phyloP scores from a whole-genome alignment of 805 yeast species.

The Debaryomyces maramus region DNA sequence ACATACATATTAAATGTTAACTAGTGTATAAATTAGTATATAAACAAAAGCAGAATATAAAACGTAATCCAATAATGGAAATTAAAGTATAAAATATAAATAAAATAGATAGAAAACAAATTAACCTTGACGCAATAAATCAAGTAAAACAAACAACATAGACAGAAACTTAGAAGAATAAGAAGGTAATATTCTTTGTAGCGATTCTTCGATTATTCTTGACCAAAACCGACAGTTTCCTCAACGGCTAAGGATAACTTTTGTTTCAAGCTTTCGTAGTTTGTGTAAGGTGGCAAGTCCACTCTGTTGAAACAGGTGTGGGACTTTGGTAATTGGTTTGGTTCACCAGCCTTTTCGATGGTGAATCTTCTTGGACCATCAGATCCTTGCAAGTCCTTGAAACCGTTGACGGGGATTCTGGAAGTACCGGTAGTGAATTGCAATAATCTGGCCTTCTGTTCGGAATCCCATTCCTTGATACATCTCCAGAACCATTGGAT shows the following conservation, averaged over 20 bases:
- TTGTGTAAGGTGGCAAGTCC: constrained; percentile 91
- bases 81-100: not conserved
- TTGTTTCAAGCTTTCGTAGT: constrained; percentile 80
- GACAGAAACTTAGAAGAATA: too few relatives aligned
- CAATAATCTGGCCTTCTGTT: constrained; percentile 90
- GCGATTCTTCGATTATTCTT: constrained; percentile 76
- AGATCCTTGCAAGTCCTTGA: constrained; percentile 96
- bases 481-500: constrained; percentile 99
- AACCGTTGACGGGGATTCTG: constrained; percentile 97
- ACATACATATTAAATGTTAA: too few relatives aligned
- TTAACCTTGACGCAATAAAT: not conserved
- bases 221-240: constrained; percentile 98
- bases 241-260: constrained; percentile 95
- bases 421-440: constrained; percentile 99
- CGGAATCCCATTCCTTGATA: constrained; percentile 91
- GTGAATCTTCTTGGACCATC: constrained; percentile 99
- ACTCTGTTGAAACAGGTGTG: constrained; percentile 99
- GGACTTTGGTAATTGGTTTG: constrained; percentile 90
- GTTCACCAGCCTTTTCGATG: constrained; percentile 96
- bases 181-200: too few relatives aligned
- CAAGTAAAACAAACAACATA: not conserved
- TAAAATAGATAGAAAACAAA: not conserved
- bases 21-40: not conserved
- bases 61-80: not conserved
- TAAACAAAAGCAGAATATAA: not conserved